Conservation (phyloP, 2,329 filamentous ascomycete genomes). For the Monilinia polystroma region DNA sequence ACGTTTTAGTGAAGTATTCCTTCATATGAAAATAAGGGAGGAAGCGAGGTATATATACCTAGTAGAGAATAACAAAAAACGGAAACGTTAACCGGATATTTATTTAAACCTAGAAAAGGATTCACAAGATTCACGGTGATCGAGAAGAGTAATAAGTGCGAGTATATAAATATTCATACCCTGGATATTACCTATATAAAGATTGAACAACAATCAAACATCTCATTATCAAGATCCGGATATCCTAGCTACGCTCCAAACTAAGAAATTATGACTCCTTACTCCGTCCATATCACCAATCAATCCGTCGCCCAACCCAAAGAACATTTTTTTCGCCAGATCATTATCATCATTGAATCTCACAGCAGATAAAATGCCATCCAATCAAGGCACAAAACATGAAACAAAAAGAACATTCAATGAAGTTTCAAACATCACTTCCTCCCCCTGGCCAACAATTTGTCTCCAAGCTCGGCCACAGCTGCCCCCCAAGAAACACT, state of each 20-base stretch:
- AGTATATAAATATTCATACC: too few species aligned
- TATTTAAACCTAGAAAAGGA: too few species aligned
- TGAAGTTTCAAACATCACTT: slow-evolving; percentile 43
- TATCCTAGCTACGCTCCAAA: neutral
- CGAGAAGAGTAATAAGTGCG: too few species aligned
- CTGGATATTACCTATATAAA: too few species aligned
- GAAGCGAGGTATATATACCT: too few species aligned
- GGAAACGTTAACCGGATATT: too few species aligned
- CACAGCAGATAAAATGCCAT: neutral
- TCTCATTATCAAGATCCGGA: neutral
- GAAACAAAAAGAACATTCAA: neutral
- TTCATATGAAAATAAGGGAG: too few species aligned
- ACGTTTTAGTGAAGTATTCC: too few species aligned
- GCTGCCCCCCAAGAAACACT: slow-evolving; percentile 53
- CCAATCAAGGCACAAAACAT: neutral
- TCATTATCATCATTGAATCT: neutral
- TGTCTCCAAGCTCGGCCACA: slow-evolving; percentile 55
- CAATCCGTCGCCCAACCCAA: neutral
- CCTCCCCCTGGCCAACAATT: slow-evolving; percentile 54
- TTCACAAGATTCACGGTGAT: too few species aligned
- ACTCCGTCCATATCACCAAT: neutral
- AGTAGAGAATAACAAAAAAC: too few species aligned
- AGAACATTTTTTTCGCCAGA: neutral
- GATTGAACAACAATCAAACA: too few species aligned
- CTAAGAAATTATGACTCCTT: neutral